Conservation (phyloP, 331 rosid genomes). For the Acacia pycnantha region DNA sequence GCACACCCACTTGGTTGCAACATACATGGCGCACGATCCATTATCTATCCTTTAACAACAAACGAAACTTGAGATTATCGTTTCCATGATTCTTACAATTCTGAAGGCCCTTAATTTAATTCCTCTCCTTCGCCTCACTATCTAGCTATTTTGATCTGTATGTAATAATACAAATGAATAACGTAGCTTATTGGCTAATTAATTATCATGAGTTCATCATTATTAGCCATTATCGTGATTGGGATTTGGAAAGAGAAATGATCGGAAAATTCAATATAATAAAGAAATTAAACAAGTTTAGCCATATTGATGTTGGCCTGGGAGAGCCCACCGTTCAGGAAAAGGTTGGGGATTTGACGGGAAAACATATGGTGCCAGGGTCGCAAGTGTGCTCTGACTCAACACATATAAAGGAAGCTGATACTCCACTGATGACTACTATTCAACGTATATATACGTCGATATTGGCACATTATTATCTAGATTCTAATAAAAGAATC, state of each 20-base stretch:
- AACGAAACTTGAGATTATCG: constrained; percentile 4
- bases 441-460: background rate
- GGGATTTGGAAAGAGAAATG: constrained; percentile 14
- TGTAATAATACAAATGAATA: background rate
- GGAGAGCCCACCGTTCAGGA: background rate
- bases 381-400: constrained; percentile 37
- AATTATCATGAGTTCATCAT: background rate
- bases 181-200: background rate
- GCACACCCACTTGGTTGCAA: background rate
- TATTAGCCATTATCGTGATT: background rate
- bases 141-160: background rate
- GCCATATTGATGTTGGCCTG: background rate
- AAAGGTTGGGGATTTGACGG: background rate
- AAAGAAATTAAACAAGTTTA: background rate
- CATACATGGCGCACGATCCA: background rate
- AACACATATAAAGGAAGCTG: background rate
- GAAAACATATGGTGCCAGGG: background rate
- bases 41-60: background rate
- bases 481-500: background rate
- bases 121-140: background rate
- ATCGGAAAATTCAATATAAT: background rate
- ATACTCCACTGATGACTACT: constrained; percentile 23
- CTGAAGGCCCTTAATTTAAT: background rate
- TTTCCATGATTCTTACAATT: background rate
- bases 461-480: background rate